phyloP scores from a whole-genome alignment of 1,284 basidiomycete species.

The Coniophora puteana region DNA sequence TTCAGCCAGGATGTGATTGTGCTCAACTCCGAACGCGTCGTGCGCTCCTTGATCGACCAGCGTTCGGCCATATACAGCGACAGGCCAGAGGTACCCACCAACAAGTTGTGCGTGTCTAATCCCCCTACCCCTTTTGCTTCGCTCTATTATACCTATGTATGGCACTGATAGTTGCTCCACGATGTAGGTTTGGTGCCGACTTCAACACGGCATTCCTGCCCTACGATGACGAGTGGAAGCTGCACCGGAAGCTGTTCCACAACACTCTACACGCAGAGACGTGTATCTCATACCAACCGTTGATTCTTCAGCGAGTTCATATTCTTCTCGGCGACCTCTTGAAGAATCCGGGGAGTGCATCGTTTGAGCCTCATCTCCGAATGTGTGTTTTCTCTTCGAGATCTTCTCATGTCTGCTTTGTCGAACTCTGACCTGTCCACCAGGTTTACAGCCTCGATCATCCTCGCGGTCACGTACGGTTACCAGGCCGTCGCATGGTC shows the following conservation, averaged over 20 bases:
- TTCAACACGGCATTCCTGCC: slow-evolving; percentile 28
- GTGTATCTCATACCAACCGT: slow-evolving; percentile 14
- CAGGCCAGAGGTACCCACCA: slow-evolving; percentile 14
- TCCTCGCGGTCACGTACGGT: slow-evolving; percentile 27
- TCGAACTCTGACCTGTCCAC: not conserved
- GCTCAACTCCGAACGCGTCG: slow-evolving; percentile 21
- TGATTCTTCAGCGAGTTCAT: slow-evolving; percentile 19
- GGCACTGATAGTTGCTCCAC: too few species aligned
- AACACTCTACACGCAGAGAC: slow-evolving; percentile 20
- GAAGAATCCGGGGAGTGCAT: slow-evolving; percentile 18
- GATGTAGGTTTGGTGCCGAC: slow-evolving; percentile 27
- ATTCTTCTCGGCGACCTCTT: slow-evolving; percentile 18
- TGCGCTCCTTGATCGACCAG: slow-evolving; percentile 19
- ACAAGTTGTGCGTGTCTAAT: slow-evolving; percentile 13
- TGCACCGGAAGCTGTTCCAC: slow-evolving; percentile 27
- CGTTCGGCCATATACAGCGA: slow-evolving; percentile 23
- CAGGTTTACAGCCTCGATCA: slow-evolving; percentile 28
- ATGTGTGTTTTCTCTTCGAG: slow-evolving; percentile 13
- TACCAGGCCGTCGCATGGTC: slow-evolving; percentile 24
- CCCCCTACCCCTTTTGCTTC: too few species aligned
- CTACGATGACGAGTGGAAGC: slow-evolving; percentile 25
- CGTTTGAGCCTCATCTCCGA: slow-evolving; percentile 20
- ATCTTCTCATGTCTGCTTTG: not conserved
- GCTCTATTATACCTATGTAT: too few species aligned
- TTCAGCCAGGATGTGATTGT: slow-evolving; percentile 20